Conservation (phyloP, 495 filamentous ascomycete genomes). For the Daldinia decipiens region DNA sequence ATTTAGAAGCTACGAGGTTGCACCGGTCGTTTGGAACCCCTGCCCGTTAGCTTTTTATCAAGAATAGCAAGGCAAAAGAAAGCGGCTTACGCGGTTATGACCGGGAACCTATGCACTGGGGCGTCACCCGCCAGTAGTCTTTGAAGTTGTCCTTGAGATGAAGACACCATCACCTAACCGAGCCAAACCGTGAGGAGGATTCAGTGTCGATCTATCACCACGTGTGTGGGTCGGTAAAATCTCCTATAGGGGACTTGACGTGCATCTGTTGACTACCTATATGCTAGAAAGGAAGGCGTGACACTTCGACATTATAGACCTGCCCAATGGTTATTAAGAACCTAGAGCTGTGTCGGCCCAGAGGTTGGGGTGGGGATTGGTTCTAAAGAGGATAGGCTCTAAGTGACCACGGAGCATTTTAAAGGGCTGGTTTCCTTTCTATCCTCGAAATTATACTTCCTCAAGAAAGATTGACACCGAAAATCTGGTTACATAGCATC, state of each 20-base stretch:
- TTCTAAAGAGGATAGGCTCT: slow-evolving; percentile 26
- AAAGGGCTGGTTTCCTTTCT: slow-evolving; percentile 34
- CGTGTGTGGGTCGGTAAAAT: slow-evolving; percentile 44
- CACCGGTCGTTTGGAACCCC: slow-evolving; percentile 35
- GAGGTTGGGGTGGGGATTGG: slow-evolving; percentile 35
- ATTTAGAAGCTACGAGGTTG: slow-evolving; percentile 42
- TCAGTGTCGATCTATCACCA: slow-evolving; percentile 46
- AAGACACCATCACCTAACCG: slow-evolving; percentile 43
- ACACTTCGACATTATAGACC: slow-evolving; percentile 32
- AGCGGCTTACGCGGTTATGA: slow-evolving; percentile 34
- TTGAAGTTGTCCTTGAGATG: slow-evolving; percentile 39
- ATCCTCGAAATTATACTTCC: slow-evolving; percentile 8
- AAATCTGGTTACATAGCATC: slow-evolving; percentile 15
- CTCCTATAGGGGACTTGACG: slow-evolving; percentile 34
- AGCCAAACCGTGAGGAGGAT: slow-evolving; percentile 37
- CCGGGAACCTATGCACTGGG: slow-evolving; percentile 41
- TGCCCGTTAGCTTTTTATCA: slow-evolving; percentile 27
- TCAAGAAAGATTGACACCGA: slow-evolving; percentile 2
- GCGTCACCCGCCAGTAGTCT: slow-evolving; percentile 37
- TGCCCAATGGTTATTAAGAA: slow-evolving; percentile 36
- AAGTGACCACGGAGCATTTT: slow-evolving; percentile 27
- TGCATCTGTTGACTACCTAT: slow-evolving; percentile 35
- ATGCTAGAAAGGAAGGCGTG: slow-evolving; percentile 38
- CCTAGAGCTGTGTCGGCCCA: slow-evolving; percentile 37
- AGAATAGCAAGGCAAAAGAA: slow-evolving; percentile 17